phyloP scores from a whole-genome alignment of 2,329 filamentous ascomycete genomes.

The Calonectria pauciramosa region DNA sequence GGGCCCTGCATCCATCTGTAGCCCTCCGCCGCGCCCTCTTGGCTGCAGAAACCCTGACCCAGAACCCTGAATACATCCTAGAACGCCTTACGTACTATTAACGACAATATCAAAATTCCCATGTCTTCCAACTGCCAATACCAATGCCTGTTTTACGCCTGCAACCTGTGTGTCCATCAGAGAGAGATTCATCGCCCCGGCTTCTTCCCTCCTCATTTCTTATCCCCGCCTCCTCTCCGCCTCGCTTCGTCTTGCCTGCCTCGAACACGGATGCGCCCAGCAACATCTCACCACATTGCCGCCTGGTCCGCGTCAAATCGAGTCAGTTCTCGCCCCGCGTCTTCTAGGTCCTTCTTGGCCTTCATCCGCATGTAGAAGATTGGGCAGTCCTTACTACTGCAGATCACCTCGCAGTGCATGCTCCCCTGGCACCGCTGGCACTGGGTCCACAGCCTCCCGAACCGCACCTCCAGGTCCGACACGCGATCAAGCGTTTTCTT shows the following conservation, averaged over 20 bases:
- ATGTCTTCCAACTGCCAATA: conserved; percentile 22
- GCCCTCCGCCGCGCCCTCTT: conserved; percentile 10
- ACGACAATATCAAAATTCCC: conserved; percentile 35
- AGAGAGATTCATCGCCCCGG: conserved; percentile 12
- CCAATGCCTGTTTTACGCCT: conserved; percentile 32
- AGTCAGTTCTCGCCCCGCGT: conserved; percentile 89
- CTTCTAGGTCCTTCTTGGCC: conserved; percentile 98
- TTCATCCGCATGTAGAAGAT: conserved; percentile 99
- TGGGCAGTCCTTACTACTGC: conserved; percentile 94
- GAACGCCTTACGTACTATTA: conserved; percentile 46
- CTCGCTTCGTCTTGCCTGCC: conserved; percentile 25
- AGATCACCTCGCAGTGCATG: conserved; percentile 98
- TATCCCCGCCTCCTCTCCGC: conserved; percentile 18
- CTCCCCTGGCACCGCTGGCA: conserved; percentile 98
- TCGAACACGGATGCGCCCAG: background rate
- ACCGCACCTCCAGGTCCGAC: conserved; percentile 92
- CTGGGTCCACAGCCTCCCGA: conserved; percentile 95
- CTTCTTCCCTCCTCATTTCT: conserved; percentile 29
- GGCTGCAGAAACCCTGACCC: conserved; percentile 21
- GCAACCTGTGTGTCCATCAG: conserved; percentile 10
- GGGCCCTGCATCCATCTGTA: conserved; percentile 25
- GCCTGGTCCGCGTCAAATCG: conserved; percentile 91
- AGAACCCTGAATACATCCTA: conserved; percentile 23
- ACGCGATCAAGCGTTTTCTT: conserved; percentile 90
- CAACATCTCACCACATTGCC: conserved; percentile 65